Evolutionary conservation across 1,139 yeast species (phyloP).

Genomic region (Arxiozyma slooffiae): DNA sequence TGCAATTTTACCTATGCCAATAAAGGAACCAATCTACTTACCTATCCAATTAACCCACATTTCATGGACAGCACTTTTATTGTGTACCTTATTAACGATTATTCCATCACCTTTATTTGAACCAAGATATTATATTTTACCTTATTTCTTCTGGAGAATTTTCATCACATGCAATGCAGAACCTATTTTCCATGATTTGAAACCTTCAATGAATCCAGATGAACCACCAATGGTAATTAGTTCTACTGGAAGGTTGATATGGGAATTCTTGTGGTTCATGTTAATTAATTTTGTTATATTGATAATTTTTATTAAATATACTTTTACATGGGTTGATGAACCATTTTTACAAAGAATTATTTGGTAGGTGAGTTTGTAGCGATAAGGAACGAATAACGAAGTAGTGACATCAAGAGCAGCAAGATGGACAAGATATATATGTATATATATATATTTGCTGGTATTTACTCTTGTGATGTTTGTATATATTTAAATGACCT

Average conservation of each 20-base stretch:
- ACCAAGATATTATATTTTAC: constrained; percentile 83
- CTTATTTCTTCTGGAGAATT: constrained; percentile 65
- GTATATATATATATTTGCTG: no score
- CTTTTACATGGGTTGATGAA: constrained; percentile 63
- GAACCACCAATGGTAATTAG: constrained; percentile 17
- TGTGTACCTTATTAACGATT: constrained; percentile 50
- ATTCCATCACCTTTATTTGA: constrained; percentile 89
- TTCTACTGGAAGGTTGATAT: constrained; percentile 34
- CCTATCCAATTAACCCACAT: constrained; percentile 36
- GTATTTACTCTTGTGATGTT: neutral
- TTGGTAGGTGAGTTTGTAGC: constrained; percentile 46
- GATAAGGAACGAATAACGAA: neutral
- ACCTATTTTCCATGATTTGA: constrained; percentile 26
- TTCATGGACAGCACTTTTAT: constrained; percentile 39
- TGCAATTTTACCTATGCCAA: constrained; percentile 30
- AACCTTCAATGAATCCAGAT: constrained; percentile 11
- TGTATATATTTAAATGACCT: neutral
- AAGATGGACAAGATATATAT: neutral
- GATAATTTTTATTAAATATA: constrained; percentile 46
- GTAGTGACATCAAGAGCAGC: neutral
- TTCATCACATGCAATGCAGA: constrained; percentile 38
- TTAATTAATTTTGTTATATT: constrained; percentile 45
- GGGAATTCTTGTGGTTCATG: constrained; percentile 56
- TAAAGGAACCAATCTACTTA: constrained; percentile 28
- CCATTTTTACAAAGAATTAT: constrained; percentile 65